A percentile compares a stretch with the other conserved stretches of the same genome.
Evolutionary conservation across 148 eudicot species (phyloP).

Genomic region (Dianthus caryophyllus): DNA sequence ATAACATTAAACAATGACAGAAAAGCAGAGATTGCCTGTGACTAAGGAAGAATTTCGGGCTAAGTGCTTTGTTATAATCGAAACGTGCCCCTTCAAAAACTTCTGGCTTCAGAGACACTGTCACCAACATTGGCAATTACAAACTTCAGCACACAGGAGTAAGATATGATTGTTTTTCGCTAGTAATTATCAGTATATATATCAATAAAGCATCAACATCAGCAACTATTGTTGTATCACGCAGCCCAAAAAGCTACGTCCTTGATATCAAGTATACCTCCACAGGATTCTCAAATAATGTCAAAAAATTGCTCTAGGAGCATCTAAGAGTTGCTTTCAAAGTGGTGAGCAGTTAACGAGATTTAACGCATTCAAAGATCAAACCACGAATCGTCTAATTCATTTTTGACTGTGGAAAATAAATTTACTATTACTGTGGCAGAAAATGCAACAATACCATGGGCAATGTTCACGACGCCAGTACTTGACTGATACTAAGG

Average conservation of each 20-base stretch:
- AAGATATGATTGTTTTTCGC: not conserved
- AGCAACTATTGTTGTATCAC: not conserved
- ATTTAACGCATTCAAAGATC: too few relatives aligned
- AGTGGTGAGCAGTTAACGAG: too few relatives aligned
- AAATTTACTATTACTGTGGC: too few relatives aligned
- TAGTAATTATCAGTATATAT: not conserved
- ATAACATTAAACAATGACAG: not conserved
- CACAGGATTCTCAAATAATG: too few relatives aligned
- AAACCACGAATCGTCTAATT: too few relatives aligned
- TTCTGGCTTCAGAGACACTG: conserved; percentile 99
- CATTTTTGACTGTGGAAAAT: too few relatives aligned
- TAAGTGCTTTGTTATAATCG: conserved; percentile 85
- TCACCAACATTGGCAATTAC: conserved; percentile 18
- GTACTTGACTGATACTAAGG: too few relatives aligned
- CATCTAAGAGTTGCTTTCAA: too few relatives aligned
- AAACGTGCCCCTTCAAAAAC: conserved; percentile 94
- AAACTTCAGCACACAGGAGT: conserved; percentile 2
- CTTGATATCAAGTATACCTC: too few relatives aligned
- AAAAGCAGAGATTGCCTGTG: conserved; percentile 54
- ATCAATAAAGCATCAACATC: not conserved
- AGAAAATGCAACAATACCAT: too few relatives aligned
- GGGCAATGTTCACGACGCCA: too few relatives aligned
- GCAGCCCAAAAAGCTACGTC: not conserved
- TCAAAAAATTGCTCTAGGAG: too few relatives aligned
- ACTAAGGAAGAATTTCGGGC: conserved; percentile 75